Evolutionary conservation across 2,329 filamentous ascomycete species (phyloP).

Genomic region (Sporothrix phasma): DNA sequence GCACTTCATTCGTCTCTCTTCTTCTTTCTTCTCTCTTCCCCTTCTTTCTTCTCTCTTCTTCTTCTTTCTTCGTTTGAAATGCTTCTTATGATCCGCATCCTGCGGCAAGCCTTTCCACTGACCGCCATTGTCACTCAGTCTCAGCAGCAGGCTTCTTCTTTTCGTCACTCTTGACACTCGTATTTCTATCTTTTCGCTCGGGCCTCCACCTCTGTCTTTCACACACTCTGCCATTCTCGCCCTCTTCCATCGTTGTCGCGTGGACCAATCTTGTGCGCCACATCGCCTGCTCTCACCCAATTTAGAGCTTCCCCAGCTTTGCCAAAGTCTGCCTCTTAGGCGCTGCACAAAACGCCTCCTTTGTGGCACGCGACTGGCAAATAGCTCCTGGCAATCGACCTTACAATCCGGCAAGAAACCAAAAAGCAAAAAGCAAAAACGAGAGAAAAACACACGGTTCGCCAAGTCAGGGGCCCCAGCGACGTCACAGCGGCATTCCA

Average conservation of each 20-base stretch:
- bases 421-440: background rate
- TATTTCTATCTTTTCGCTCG: background rate
- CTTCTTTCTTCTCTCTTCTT: too few species aligned
- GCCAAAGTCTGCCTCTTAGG: constrained; percentile 2
- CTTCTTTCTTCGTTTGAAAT: background rate
- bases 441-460: background rate
- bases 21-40: background rate
- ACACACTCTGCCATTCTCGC: background rate
- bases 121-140: background rate
- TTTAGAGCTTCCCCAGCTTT: constrained; percentile 1
- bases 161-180: background rate
- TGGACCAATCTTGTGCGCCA: background rate
- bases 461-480: background rate
- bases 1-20: too few species aligned
- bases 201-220: background rate
- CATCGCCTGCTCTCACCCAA: background rate
- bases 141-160: background rate
- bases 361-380: constrained; percentile 3
- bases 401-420: background rate
- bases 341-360: background rate
- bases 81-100: background rate
- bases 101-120: background rate
- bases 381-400: background rate
- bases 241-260: background rate
- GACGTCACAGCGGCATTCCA: constrained; percentile 9